Conservation (phyloP, 371 early-diverging fungal species). For the Dinochytrium kinnereticum region DNA sequence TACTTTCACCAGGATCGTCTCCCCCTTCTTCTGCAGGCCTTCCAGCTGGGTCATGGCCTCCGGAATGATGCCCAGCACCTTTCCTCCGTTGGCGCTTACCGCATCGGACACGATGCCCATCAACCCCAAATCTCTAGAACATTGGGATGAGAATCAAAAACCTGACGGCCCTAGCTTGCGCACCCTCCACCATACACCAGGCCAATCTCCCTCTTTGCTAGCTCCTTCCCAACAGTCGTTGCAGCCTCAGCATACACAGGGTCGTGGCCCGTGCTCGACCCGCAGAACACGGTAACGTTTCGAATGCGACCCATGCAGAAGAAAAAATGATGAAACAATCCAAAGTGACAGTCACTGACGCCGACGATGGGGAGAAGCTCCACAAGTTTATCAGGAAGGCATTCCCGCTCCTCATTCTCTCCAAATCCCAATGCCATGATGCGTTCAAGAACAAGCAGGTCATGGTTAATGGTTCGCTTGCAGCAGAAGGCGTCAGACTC, state of each 20-base stretch:
- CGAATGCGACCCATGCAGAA: conserved; percentile 35
- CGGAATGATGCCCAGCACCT: conserved; percentile 70
- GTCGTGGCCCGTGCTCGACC: conserved; percentile 54
- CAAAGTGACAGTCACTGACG: not conserved
- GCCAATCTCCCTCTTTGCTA: conserved; percentile 65
- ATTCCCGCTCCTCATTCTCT: conserved; percentile 17
- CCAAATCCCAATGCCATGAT: conserved; percentile 18
- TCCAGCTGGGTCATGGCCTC: conserved; percentile 55
- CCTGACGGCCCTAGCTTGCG: not conserved
- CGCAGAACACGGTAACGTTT: conserved; percentile 81
- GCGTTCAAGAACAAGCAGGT: conserved; percentile 23
- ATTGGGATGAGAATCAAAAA: too few relatives aligned
- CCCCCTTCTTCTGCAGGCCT: conserved; percentile 52
- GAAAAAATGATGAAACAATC: not conserved
- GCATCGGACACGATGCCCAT: not conserved
- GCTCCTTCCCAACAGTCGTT: conserved; percentile 62
- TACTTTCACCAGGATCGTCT: conserved; percentile 62
- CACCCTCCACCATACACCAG: conserved; percentile 87
- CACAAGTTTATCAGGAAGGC: conserved; percentile 23
- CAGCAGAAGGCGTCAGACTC: conserved; percentile 3
- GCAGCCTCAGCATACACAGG: conserved; percentile 64
- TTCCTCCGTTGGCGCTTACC: conserved; percentile 28
- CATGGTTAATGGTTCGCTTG: conserved; percentile 18
- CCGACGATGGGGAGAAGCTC: not conserved
- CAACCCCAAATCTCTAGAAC: not conserved